Conservation (phyloP, 176 grass and related monocot species). For the Saccharum officinarum region DNA sequence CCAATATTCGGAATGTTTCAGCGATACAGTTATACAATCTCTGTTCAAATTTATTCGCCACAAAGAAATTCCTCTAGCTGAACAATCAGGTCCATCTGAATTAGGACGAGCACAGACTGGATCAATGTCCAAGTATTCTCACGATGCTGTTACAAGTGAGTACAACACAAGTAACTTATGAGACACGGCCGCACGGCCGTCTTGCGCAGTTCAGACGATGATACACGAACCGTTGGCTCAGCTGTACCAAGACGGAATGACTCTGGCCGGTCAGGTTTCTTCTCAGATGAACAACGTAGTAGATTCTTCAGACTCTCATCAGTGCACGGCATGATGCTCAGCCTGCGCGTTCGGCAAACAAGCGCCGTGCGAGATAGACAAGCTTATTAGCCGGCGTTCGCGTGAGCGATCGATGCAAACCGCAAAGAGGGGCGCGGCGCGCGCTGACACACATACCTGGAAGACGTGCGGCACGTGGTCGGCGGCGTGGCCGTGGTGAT, state of each 20-base stretch:
- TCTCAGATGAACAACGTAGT: not conserved
- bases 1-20: not conserved
- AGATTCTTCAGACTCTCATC: not conserved
- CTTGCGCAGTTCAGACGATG: not conserved
- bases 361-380: not conserved
- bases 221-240: not conserved
- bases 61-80: not conserved
- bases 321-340: constrained; percentile 26
- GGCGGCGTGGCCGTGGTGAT: not conserved
- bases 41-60: constrained; percentile 23
- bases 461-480: not conserved
- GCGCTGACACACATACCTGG: not conserved
- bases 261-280: not conserved
- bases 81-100: not conserved
- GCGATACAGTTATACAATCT: not conserved
- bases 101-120: not conserved
- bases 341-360: constrained; percentile 23
- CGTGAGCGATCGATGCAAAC: not conserved
- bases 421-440: not conserved
- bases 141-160: not conserved
- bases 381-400: not conserved
- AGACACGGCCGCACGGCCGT: not conserved
- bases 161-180: not conserved
- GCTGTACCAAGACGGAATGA: not conserved
- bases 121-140: too few relatives aligned